Percentiles rank a stretch among this genome's conserved stretches.
Evolutionary conservation across 148 eudicot species (phyloP).

Genomic region (Diospyros kaki): DNA sequence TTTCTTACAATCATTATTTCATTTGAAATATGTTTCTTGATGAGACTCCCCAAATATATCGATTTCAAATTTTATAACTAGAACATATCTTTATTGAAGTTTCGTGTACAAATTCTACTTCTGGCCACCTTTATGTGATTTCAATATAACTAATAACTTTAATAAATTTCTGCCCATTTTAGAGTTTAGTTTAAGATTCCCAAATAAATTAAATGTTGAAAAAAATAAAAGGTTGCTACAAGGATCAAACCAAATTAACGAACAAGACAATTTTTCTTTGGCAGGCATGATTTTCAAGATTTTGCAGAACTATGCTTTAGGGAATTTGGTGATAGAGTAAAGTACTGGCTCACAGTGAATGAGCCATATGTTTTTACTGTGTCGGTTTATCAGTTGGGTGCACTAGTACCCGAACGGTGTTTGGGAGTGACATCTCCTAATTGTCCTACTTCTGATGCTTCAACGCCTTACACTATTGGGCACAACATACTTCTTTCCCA

Average conservation of each 20-base stretch:
- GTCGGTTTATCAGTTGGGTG: neutral
- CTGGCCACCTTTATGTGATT: too few species aligned
- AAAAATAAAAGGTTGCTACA: too few species aligned
- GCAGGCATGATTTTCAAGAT: constrained; percentile 21
- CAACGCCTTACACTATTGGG: constrained; percentile 11
- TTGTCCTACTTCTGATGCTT: neutral
- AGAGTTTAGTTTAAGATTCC: too few species aligned
- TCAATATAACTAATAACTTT: too few species aligned
- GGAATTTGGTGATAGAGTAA: constrained; percentile 25
- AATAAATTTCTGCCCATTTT: too few species aligned
- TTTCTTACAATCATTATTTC: too few species aligned
- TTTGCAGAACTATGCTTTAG: constrained; percentile 20
- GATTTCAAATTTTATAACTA: too few species aligned
- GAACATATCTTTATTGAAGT: too few species aligned
- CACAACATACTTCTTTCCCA: constrained; percentile 16
- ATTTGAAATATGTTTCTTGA: too few species aligned
- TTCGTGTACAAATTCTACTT: too few species aligned
- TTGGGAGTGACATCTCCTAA: neutral
- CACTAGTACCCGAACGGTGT: constrained; percentile 7
- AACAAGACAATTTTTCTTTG: neutral
- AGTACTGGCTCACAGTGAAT: constrained; percentile 28
- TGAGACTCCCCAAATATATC: too few species aligned
- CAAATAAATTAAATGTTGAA: too few species aligned
- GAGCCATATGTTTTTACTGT: constrained; percentile 12
- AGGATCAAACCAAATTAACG: neutral